Evolutionary conservation across 306 rosid species (phyloP).

Genomic region (Vigna trinervia): DNA sequence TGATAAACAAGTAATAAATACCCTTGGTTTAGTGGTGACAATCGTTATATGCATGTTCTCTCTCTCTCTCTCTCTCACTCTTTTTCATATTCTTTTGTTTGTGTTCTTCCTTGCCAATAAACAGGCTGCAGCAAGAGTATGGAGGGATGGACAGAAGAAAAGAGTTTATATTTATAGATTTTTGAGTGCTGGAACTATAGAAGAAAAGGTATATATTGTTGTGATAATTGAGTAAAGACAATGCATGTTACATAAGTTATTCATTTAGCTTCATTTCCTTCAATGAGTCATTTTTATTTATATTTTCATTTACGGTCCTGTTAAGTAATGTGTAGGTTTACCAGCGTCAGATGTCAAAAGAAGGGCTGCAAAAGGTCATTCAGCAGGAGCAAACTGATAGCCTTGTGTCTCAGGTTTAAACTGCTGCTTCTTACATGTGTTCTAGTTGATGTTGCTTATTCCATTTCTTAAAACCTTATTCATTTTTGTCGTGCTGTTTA

Average conservation of each 20-base stretch:
- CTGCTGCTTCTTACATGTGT: conserved; percentile 40
- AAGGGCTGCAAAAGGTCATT: conserved; percentile 97
- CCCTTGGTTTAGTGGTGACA: conserved; percentile 24
- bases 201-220: conserved; percentile 79
- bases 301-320: conserved; percentile 12
- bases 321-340: conserved; percentile 64
- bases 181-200: conserved; percentile 93
- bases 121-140: conserved; percentile 98
- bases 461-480: conserved; percentile 33
- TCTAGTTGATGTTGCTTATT: conserved; percentile 40
- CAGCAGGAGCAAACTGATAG: conserved; percentile 79
- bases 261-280: conserved; percentile 30
- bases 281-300: conserved; percentile 31
- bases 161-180: conserved; percentile 93
- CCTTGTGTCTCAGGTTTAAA: conserved; percentile 62
- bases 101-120: conserved; percentile 41
- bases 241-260: conserved; percentile 30
- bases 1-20: conserved; percentile 86
- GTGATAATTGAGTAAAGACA: conserved; percentile 38
- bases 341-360: conserved; percentile 99
- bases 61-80: neutral
- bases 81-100: conserved; percentile 27
- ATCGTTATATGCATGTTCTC: conserved; percentile 4
- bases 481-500: conserved; percentile 18
- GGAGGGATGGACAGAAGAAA: conserved; percentile 99